These are phyloP conservation scores for Aspergillus sp. DNA, from an alignment of 2,329 filamentous ascomycete species.

Conservation along the genomic window DNA sequence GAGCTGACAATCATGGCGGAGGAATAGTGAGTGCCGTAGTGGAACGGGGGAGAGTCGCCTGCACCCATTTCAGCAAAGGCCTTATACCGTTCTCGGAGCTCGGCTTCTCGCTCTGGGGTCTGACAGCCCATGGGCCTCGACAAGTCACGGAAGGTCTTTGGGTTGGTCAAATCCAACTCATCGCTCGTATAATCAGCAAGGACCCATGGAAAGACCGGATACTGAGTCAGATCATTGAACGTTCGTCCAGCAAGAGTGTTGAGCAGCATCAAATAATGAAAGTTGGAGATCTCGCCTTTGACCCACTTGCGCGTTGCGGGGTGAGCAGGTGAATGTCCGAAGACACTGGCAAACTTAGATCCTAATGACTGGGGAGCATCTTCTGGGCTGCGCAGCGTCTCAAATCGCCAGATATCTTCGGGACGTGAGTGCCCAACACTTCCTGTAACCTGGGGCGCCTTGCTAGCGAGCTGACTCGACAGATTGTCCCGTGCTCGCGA, in stretches of 20 bases:
- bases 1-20: slow-evolving; percentile 98
- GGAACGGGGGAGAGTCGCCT: slow-evolving; percentile 71
- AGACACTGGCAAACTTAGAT: slow-evolving; percentile 87
- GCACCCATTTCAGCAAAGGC: slow-evolving; percentile 91
- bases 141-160: slow-evolving; percentile 82
- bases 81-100: slow-evolving; percentile 80
- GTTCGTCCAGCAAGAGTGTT: slow-evolving; percentile 97
- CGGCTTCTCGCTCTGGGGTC: slow-evolving; percentile 68
- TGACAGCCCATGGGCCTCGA: slow-evolving; percentile 97
- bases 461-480: slow-evolving; percentile 70
- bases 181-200: slow-evolving; percentile 94
- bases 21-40: slow-evolving; percentile 98
- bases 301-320: slow-evolving; percentile 88
- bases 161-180: slow-evolving; percentile 81
- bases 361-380: slow-evolving; percentile 69
- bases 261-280: slow-evolving; percentile 97
- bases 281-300: slow-evolving; percentile 94
- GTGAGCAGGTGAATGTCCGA: slow-evolving; percentile 77
- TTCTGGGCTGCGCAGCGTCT: slow-evolving; percentile 71
- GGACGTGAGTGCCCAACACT: slow-evolving; percentile 69
- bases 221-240: slow-evolving; percentile 97
- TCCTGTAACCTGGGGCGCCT: slow-evolving; percentile 76
- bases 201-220: slow-evolving; percentile 97
- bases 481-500: slow-evolving; percentile 74
- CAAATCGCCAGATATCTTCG: slow-evolving; percentile 89